Conservation (phyloP, 805 yeast species). For the Starmerella roubikii region DNA sequence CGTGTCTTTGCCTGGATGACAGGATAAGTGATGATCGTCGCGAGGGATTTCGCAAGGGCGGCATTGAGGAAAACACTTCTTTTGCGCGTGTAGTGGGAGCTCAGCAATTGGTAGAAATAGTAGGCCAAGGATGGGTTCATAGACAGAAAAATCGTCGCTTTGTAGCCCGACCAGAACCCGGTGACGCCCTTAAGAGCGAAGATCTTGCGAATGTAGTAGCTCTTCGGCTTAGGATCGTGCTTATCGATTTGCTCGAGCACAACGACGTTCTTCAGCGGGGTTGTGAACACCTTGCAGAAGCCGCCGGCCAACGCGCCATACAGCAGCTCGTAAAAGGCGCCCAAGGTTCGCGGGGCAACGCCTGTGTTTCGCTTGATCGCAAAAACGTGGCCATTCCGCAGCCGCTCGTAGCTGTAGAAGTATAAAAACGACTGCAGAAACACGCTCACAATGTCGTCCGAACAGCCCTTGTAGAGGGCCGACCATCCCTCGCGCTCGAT, state of each 20-base stretch:
- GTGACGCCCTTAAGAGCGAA: conserved; percentile 22
- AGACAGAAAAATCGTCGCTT: conserved; percentile 23
- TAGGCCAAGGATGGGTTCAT: conserved; percentile 26
- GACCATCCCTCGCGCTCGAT: conserved; percentile 53
- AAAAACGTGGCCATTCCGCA: conserved; percentile 20
- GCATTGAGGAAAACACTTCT: conserved; percentile 55
- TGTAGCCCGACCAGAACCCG: conserved; percentile 27
- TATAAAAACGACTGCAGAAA: conserved; percentile 24
- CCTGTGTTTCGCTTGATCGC: conserved; percentile 15
- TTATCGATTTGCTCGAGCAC: conserved; percentile 21
- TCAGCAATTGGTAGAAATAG: conserved; percentile 24
- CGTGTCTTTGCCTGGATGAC: conserved; percentile 62
- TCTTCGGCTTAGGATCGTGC: not conserved
- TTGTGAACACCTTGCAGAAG: conserved; percentile 24
- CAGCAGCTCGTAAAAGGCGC: conserved; percentile 22
- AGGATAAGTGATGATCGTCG: conserved; percentile 62
- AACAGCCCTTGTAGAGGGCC: conserved; percentile 67
- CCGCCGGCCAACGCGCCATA: conserved; percentile 25
- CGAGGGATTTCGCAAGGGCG: conserved; percentile 50
- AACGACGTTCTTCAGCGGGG: conserved; percentile 25
- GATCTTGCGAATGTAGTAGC: conserved; percentile 18
- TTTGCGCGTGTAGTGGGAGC: conserved; percentile 19
- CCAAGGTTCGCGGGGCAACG: conserved; percentile 21
- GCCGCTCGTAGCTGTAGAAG: conserved; percentile 24
- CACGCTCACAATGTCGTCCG: conserved; percentile 31